These are phyloP conservation scores for Colletotrichum costaricense DNA, from an alignment of 2,329 filamentous ascomycete species.

Conservation along the genomic window DNA sequence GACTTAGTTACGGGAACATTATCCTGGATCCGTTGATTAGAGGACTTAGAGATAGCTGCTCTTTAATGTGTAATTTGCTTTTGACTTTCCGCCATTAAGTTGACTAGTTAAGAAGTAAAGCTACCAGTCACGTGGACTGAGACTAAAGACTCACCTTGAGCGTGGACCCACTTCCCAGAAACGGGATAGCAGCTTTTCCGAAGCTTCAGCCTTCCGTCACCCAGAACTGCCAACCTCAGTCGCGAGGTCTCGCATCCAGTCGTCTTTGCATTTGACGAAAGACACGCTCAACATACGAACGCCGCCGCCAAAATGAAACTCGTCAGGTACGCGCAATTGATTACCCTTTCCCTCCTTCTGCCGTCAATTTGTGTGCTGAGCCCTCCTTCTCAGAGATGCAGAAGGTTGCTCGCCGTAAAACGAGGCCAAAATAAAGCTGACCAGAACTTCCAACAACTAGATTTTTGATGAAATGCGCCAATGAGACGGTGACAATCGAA, in stretches of 20 bases:
- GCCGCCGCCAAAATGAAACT: constrained; percentile 83
- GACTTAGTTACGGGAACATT: not conserved
- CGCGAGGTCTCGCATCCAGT: constrained; percentile 12
- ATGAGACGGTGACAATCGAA: constrained; percentile 98
- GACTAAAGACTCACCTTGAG: not conserved
- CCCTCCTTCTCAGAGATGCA: constrained; percentile 4
- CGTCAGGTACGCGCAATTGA: constrained; percentile 78
- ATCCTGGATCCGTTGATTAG: not conserved
- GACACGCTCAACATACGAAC: constrained; percentile 8
- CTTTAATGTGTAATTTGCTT: not conserved
- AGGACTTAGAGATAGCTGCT: not conserved
- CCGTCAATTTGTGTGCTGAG: constrained; percentile 39
- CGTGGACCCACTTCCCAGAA: constrained; percentile 28
- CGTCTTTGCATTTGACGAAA: constrained; percentile 1
- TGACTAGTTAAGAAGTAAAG: not conserved
- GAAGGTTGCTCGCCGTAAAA: not conserved
- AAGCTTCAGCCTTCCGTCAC: constrained; percentile 30
- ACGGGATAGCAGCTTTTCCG: constrained; percentile 34
- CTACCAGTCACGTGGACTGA: not conserved
- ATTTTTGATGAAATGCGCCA: constrained; percentile 99
- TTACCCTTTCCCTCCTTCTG: constrained; percentile 40
- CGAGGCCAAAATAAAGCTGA: constrained; percentile 42
- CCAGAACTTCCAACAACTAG: constrained; percentile 58
- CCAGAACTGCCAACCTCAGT: constrained; percentile 5
- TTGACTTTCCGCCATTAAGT: not conserved